Base-by-base conservation (phyloP, 805 yeast genomes). In the Suhomyces sp. region DNA sequence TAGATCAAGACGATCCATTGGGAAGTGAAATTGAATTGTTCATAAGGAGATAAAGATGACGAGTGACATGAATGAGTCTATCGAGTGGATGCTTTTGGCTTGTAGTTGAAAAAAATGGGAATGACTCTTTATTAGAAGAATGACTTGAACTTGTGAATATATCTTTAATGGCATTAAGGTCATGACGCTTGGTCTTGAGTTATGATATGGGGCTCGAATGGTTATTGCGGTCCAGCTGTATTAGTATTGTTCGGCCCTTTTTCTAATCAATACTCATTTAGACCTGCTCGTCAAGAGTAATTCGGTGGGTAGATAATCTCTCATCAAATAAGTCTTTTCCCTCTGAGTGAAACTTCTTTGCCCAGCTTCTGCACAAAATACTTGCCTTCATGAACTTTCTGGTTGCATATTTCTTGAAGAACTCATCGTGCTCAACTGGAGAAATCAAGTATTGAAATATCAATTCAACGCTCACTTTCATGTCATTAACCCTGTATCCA, bases 351-450 rank as follows among this genome's bases (percentile, higher is more conserved):
- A 74, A 63, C 50, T 78, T 74, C 54, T 81, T 78, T 16, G 90
- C 93, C 93, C 93, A 84, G 56, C 83, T 84, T 56, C 91, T 75
- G 43, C 93, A 82, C 38, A 83, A 69, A 13, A 83, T 76, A 38
- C 88, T 79, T 18, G 88, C 93, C 60, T 87, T 86, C 83, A 93
- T 77, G 56, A 82, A 88, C 58, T 85, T 83, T 56, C 88, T 79
- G 20, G 93, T 78, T 31, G 95, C 91, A 57, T 93, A 93, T 64
- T 93, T 93, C 56, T 84, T 86, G 69, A 88, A 88, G 54, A 91
- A 88, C 58, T 88, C 96, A 54, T 87, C 95, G 63, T 90, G 95
- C 39, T 79, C 81, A 34, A 88, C 85, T 8, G 95, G 95, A 29
- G 82, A 74, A 27, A 80, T 77, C 44, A 84, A 61, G 58, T 86